These are phyloP conservation scores for Amanita muscaria DNA, from an alignment of 768 basidiomycete species.

Conservation along the genomic window DNA sequence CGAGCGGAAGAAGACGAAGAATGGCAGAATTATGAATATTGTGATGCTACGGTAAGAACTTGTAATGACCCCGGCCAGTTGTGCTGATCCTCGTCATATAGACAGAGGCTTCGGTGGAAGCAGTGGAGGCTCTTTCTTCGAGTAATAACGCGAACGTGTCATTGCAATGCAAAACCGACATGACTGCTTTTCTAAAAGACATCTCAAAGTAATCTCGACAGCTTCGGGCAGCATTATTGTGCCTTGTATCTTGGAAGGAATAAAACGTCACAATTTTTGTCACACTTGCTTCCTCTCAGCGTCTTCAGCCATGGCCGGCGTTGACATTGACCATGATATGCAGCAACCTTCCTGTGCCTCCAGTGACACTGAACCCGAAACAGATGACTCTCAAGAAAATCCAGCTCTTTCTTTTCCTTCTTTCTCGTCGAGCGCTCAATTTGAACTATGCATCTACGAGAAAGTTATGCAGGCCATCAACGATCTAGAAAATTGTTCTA, in stretches of 20 bases:
- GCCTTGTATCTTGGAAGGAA: too few species aligned
- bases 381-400: constrained; percentile 18
- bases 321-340: neutral
- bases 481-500: neutral
- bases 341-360: neutral
- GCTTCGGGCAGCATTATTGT: too few species aligned
- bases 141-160: constrained; percentile 36
- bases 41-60: constrained; percentile 48
- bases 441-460: neutral
- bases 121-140: constrained; percentile 60
- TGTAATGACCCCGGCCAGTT: neutral
- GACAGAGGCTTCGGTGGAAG: constrained; percentile 48
- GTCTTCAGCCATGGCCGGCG: too few species aligned
- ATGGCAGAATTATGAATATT: constrained; percentile 65
- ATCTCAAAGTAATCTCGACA: constrained; percentile 21
- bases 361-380: constrained; percentile 52
- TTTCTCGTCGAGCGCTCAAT: neutral
- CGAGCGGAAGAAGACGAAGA: constrained; percentile 69
- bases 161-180: constrained; percentile 46
- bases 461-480: neutral
- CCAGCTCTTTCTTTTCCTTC: neutral
- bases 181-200: constrained; percentile 48
- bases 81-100: constrained; percentile 20
- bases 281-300: neutral
- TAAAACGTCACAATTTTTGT: constrained; percentile 2